phyloP scores from a whole-genome alignment of 495 filamentous ascomycete genomes.

The Aspergillus ostianus region DNA sequence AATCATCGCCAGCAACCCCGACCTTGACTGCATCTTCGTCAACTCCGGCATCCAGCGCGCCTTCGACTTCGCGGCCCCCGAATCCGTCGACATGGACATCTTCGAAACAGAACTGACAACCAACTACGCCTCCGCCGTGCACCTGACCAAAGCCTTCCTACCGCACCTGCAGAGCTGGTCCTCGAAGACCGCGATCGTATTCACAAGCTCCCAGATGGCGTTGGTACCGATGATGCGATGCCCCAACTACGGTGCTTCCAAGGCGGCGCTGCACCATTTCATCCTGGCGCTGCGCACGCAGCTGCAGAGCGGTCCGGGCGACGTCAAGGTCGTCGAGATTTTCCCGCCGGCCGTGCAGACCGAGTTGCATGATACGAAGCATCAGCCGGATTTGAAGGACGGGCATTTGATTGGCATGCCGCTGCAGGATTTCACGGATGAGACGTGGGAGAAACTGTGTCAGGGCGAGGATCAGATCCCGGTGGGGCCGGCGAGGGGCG shows the following conservation, averaged over 20 bases:
- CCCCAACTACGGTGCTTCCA: slow-evolving; percentile 47
- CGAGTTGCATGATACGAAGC: slow-evolving; percentile 39
- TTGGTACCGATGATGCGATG: slow-evolving; percentile 44
- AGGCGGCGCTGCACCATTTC: slow-evolving; percentile 51
- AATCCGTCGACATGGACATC: slow-evolving; percentile 53
- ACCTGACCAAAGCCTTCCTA: slow-evolving; percentile 60
- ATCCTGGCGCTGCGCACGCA: slow-evolving; percentile 61
- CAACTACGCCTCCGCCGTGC: slow-evolving; percentile 65
- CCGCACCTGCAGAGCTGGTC: slow-evolving; percentile 57
- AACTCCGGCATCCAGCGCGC: slow-evolving; percentile 48
- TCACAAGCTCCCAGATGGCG: slow-evolving; percentile 45
- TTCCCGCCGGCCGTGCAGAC: slow-evolving; percentile 69
- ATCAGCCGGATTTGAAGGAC: slow-evolving; percentile 42
- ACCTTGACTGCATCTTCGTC: slow-evolving; percentile 43
- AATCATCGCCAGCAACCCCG: slow-evolving; percentile 55
- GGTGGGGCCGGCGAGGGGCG: slow-evolving; percentile 34
- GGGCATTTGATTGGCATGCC: slow-evolving; percentile 59
- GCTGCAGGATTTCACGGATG: slow-evolving; percentile 59
- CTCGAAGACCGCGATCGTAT: slow-evolving; percentile 31
- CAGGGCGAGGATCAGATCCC: slow-evolving; percentile 49
- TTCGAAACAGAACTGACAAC: slow-evolving; percentile 59
- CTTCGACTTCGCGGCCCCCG: slow-evolving; percentile 63
- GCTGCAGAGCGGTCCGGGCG: slow-evolving; percentile 40
- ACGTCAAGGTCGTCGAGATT: slow-evolving; percentile 62
- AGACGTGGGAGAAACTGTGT: slow-evolving; percentile 55